A percentile compares a stretch with the other conserved stretches of the same genome.
These are phyloP conservation scores for Pleurotus giganteus DNA, from an alignment of 768 basidiomycete species.

Conservation along the genomic window DNA sequence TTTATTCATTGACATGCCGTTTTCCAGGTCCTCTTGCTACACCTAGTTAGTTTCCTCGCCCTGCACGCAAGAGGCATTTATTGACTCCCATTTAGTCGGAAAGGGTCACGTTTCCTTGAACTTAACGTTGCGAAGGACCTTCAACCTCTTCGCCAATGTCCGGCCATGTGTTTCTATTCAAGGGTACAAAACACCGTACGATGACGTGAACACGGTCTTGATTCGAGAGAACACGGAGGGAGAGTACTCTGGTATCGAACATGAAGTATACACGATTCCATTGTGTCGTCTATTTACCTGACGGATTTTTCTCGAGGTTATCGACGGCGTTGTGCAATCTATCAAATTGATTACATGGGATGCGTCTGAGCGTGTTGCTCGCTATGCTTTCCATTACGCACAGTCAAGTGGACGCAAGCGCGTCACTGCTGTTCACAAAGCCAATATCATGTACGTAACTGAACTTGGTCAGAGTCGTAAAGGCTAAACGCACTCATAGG, in stretches of 20 bases:
- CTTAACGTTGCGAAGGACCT: slow-evolving; percentile 93
- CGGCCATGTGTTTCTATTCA: slow-evolving; percentile 94
- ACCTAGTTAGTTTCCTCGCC: slow-evolving; percentile 65
- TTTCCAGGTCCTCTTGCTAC: slow-evolving; percentile 87
- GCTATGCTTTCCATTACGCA: slow-evolving; percentile 99
- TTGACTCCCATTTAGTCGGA: slow-evolving; percentile 60
- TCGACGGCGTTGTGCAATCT: slow-evolving; percentile 98
- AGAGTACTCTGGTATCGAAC: slow-evolving; percentile 99
- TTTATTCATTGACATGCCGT: slow-evolving; percentile 8
- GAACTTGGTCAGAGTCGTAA: background rate
- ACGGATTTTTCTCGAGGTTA: slow-evolving; percentile 50
- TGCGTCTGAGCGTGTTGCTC: slow-evolving; percentile 96
- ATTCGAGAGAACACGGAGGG: slow-evolving; percentile 99
- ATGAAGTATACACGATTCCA: slow-evolving; percentile 63
- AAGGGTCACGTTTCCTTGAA: slow-evolving; percentile 99
- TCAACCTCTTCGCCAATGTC: slow-evolving; percentile 98
- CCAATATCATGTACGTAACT: slow-evolving; percentile 88
- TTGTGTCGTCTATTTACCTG: slow-evolving; percentile 1
- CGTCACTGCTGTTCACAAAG: slow-evolving; percentile 99
- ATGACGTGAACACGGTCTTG: slow-evolving; percentile 95
- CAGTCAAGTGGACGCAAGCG: slow-evolving; percentile 80
- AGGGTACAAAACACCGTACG: slow-evolving; percentile 98
- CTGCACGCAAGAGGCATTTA: slow-evolving; percentile 1
- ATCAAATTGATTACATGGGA: slow-evolving; percentile 99
- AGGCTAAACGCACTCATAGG: slow-evolving; percentile 43